Evolutionary conservation across 345 rosid genomes (phyloP), one percentile per base, ranked within the genome.

Genomic region (Boechera divaricarpa): DNA sequence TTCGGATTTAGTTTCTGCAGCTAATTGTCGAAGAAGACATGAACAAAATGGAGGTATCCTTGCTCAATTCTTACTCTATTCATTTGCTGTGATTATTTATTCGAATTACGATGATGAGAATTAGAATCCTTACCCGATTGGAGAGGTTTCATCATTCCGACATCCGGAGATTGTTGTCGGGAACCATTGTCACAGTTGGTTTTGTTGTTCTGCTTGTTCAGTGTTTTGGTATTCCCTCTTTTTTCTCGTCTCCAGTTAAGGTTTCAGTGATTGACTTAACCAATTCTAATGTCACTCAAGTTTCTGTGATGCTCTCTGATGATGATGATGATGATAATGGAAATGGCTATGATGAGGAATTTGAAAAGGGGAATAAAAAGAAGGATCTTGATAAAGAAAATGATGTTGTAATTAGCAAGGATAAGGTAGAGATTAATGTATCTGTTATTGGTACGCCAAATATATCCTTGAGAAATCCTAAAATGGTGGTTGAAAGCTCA

Each of bases 81-180:
- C 31, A 18, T 60, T 10, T 62, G 33, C 31, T 57, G 13, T 44
- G 65, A 7, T 29, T 41, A 10, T 33, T 54, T 0, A 10, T 10
- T 29, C 13, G 4, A 56, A 7, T 32, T 16, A 76, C 26, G 42
- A 87, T 87, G 92, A 82, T 44, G 49, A 44, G 49, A 44, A 12
- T 44, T 5, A 13, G 72, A 41, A 47, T 82, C 3, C 10, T 55
- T 73, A 64, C 55, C 29, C 29, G 53, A 47, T 49, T 75, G 48
- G 81, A 44, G 67, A 79, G 85, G 59, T 58, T 81, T 26, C 79
- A 77, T 61, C 82, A 53, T 32, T 80, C 76, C n/a, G 83, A 77
- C 62, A 79, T 84, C 60, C 57, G 92, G 66, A 89, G 87, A 73
- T 60, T 85, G 76, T 69, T 88, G 69, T 53, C 28, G 0, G 75